Conservation (phyloP, 2,329 filamentous ascomycete species). For the Tolypocladium cylindrosporum region DNA sequence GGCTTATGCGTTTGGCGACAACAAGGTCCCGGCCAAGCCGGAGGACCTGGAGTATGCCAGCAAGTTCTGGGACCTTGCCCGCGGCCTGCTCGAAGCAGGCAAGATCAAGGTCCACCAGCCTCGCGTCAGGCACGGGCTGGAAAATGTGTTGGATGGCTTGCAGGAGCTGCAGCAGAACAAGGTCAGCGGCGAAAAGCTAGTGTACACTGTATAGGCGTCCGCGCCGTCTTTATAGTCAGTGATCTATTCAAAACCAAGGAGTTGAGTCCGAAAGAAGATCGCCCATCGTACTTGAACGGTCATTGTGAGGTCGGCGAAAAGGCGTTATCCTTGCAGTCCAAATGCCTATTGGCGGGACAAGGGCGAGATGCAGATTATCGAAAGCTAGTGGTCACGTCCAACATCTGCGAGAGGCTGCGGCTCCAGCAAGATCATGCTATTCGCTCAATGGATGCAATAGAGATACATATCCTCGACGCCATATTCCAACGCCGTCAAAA, state of each 20-base stretch:
- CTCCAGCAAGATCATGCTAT: neutral
- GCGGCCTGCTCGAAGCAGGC: conserved; percentile 22
- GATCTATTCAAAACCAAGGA: neutral
- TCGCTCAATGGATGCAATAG: neutral
- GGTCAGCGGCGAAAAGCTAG: conserved; percentile 33
- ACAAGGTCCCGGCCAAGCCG: conserved; percentile 9
- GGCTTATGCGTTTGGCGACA: conserved; percentile 15
- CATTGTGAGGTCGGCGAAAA: too few species aligned
- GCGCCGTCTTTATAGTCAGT: too few species aligned
- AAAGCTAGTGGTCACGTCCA: neutral
- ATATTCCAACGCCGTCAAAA: neutral
- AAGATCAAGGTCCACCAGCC: conserved; percentile 25
- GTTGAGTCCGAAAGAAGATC: neutral
- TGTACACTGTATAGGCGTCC: conserved; percentile 25
- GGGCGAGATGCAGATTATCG: neutral
- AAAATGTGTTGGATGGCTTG: conserved; percentile 25
- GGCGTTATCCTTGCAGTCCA: too few species aligned
- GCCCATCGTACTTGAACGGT: too few species aligned
- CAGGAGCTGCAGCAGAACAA: conserved; percentile 19
- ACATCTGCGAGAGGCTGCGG: neutral
- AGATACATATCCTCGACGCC: neutral
- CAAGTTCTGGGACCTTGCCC: conserved; percentile 25
- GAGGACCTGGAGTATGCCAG: conserved; percentile 25
- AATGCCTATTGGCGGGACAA: neutral
- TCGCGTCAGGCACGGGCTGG: conserved; percentile 18